phyloP scores from a whole-genome alignment of 2,329 filamentous ascomycete species.

The Boeremia lycopersici region DNA sequence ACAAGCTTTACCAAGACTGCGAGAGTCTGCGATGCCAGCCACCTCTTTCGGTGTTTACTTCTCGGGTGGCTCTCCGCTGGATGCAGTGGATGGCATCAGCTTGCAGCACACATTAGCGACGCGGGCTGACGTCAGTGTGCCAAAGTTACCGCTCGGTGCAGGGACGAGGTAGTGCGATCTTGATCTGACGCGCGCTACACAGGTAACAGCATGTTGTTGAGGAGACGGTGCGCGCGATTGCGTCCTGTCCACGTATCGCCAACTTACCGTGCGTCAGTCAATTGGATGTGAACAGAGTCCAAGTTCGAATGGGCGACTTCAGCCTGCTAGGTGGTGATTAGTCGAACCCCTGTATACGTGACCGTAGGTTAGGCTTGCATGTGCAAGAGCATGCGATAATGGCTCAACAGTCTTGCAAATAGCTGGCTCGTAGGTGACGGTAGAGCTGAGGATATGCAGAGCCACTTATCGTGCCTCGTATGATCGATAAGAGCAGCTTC shows the following conservation, averaged over 20 bases:
- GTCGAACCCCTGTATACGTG: neutral
- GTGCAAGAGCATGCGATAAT: conserved; percentile 12
- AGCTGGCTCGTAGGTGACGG: neutral
- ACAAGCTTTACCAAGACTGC: conserved; percentile 14
- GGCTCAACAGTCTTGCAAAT: conserved; percentile 3
- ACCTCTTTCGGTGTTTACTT: conserved; percentile 1
- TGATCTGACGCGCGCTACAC: conserved; percentile 16
- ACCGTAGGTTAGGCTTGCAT: conserved; percentile 1
- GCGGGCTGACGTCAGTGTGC: conserved; percentile 26
- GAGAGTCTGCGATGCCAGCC: conserved; percentile 3
- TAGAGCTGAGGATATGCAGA: neutral
- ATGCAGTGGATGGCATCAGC: conserved; percentile 10
- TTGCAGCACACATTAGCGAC: conserved; percentile 7
- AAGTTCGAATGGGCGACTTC: neutral
- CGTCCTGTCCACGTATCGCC: conserved; percentile 4
- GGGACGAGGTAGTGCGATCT: conserved; percentile 18
- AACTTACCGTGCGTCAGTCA: conserved; percentile 12
- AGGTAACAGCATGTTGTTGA: conserved; percentile 17
- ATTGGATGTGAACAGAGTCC: neutral
- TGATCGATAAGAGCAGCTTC: neutral
- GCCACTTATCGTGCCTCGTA: neutral
- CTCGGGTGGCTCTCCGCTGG: conserved; percentile 4
- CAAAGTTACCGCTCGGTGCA: conserved; percentile 11
- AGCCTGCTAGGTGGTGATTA: neutral
- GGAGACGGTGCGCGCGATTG: conserved; percentile 13